A percentile compares a stretch with the other conserved stretches of the same genome.
Conservation (phyloP, 129 eudicot genomes). For the Heracleum sosnowskyi region DNA sequence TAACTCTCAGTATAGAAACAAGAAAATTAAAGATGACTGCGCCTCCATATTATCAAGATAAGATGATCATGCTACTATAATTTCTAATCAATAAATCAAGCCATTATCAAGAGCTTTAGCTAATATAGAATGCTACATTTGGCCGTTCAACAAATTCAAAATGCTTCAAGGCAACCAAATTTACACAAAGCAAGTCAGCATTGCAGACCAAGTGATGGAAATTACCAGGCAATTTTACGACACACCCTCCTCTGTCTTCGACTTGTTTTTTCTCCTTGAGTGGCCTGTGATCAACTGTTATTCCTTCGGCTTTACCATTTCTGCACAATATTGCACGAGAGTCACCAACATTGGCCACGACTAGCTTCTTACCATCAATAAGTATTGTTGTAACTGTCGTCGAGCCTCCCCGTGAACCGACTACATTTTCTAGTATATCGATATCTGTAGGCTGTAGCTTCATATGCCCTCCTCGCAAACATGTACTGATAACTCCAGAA, state of each 20-base stretch:
- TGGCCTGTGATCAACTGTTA: conserved; percentile 36
- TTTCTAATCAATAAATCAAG: neutral
- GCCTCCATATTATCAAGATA: too few relatives aligned
- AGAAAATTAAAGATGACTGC: too few relatives aligned
- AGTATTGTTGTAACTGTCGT: too few relatives aligned
- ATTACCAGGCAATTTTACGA: conserved; percentile 29
- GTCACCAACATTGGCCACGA: neutral
- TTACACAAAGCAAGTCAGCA: neutral
- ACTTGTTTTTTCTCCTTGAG: conserved; percentile 20
- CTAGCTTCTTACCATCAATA: too few relatives aligned
- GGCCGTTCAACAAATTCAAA: neutral
- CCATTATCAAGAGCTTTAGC: neutral
- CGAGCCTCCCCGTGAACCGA: too few relatives aligned
- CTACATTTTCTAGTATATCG: too few relatives aligned
- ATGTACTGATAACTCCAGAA: too few relatives aligned
- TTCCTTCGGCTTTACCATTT: conserved; percentile 19
- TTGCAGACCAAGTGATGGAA: neutral
- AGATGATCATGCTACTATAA: neutral
- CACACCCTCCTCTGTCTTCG: conserved; percentile 36
- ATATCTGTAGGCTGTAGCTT: too few relatives aligned
- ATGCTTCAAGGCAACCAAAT: neutral
- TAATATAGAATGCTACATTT: too few relatives aligned
- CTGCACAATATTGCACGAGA: conserved; percentile 20
- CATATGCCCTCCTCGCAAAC: too few relatives aligned
- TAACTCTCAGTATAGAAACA: too few relatives aligned